phyloP scores from a whole-genome alignment of 73 alveolate genomes.

The Breviolum minutum region DNA sequence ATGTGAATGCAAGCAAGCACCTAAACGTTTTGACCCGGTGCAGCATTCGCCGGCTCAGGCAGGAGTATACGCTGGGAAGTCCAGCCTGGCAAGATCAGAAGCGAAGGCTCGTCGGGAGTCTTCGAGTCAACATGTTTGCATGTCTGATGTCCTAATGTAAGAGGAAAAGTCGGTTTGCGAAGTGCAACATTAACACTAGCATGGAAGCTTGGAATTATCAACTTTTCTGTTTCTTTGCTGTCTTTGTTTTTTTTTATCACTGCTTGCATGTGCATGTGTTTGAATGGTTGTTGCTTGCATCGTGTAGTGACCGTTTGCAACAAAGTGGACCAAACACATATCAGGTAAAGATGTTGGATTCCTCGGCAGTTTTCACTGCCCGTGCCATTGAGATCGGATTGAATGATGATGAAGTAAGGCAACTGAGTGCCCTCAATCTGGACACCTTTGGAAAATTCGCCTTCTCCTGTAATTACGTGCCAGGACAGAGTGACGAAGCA shows the following conservation, averaged over 20 bases:
- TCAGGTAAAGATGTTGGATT: background rate
- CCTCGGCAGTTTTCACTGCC: background rate
- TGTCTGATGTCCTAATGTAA: background rate
- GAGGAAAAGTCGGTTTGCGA: background rate
- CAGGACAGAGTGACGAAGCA: background rate
- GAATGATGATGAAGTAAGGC: background rate
- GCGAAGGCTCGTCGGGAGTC: background rate
- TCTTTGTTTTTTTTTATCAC: too few species aligned
- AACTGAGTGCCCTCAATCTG: background rate
- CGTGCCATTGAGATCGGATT: background rate
- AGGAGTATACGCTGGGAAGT: background rate
- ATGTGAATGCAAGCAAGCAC: background rate
- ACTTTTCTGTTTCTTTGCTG: background rate
- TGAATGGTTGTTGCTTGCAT: too few species aligned
- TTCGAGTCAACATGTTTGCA: background rate
- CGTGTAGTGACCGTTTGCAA: too few species aligned
- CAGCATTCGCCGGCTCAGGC: background rate
- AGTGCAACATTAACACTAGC: background rate
- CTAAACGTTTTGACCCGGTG: background rate
- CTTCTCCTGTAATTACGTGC: background rate
- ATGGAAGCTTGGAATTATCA: background rate
- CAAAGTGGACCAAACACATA: background rate
- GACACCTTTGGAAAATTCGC: conserved; percentile 11
- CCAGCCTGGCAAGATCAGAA: background rate
- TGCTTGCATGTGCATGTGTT: too few species aligned